Base-by-base conservation (phyloP, 129 eudicot species). In the Chrysanthemum seticuspe region DNA sequence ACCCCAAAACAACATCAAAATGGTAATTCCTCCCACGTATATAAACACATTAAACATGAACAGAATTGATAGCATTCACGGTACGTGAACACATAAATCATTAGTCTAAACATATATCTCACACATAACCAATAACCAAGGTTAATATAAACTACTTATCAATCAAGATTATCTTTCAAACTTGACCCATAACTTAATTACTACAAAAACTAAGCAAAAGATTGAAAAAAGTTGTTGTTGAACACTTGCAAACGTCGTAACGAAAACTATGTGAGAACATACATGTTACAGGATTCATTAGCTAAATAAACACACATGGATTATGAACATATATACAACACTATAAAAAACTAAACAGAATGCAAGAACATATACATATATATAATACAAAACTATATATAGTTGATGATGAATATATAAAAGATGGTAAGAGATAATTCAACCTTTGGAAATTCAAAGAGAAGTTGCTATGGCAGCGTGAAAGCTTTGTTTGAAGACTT, bases 51-150 rank as follows among this genome's bases (percentile, higher is more conserved):
- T 47, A 76, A 29, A 53, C 74, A 69, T 70, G 31, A 60, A 49
- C 76, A 50, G 5, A 73, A 71, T 72, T 40, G 65, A 57, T 34
- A 65, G 66, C 75, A 71, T 71, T 71, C 21, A 11, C 27, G 40
- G 21, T 19, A 19, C 21, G 21, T 69, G 49, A 73, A 77, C 55
- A 68, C 63, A 55, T n/a, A 18, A 44, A 36, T 25, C 45, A 63
- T 55, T 14, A 3, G 40, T 34, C 31, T 27, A 27, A 40, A 34
- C 40, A 34, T 34, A 34, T 5, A 16, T 3, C 59, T 59, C 18
- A 57, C 23, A 54, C 77, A 71, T 51, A 66, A 74, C 36, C 54
- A 16, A 75, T 51, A 10, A 7, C 25, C 66, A 75, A 0, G 36
- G 36, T 31, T 31, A 31, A 3, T 31, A 31, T 31, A 21, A 44